Evolutionary conservation across 176 grass and related monocot genomes (phyloP), one percentile per base, ranked within the genome.

Genomic region (Calamus simplicifolius): DNA sequence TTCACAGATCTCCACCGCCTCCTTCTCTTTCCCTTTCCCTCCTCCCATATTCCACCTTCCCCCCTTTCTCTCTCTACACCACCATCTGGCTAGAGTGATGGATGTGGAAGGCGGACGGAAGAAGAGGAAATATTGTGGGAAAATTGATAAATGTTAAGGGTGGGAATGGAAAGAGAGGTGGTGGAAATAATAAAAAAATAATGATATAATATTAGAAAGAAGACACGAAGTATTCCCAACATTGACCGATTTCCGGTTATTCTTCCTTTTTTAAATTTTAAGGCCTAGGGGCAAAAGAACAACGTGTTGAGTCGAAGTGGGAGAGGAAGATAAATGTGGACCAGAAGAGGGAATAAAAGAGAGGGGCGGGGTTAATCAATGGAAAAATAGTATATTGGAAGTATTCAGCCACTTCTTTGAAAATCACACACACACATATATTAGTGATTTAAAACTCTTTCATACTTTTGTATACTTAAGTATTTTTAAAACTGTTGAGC

Each of bases 211-310:
- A 78, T 25, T n/a, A 59, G 59, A 75, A 62, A 27, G 28, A 55
- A 77, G 78, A 82, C 78, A 73, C 52, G 57, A 69, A 77, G 81
- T 73, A 87, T 85, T 91, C 84, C 73, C 72, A 77, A 82, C 75
- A 82, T 91, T 97, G 92, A 91, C 87, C 57, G 58, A 6, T 70
- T 67, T 43, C 12, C 35, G 12, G 12, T 43, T 43, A 12, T 43
- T 1, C 2, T 43, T 58, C 8, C 80, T 12, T 12, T 43, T 12
- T 2, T n/a, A n/a, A n/a, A n/a, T n/a, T n/a, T n/a, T n/a, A n/a
- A n/a, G n/a, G n/a, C n/a, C n/a, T n/a, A n/a, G n/a, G 50, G 58
- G 27, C 21, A 25, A 54, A 5, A 61, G n/a, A n/a, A 56, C 59
- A 56, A 61, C 62, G 43, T 25, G 62, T 16, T 55, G 25, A 66